Percentiles rank a stretch among this genome's conserved stretches.
These are phyloP conservation scores for Mimosa pudica DNA, from an alignment of 306 rosid genomes.

Conservation along the genomic window DNA sequence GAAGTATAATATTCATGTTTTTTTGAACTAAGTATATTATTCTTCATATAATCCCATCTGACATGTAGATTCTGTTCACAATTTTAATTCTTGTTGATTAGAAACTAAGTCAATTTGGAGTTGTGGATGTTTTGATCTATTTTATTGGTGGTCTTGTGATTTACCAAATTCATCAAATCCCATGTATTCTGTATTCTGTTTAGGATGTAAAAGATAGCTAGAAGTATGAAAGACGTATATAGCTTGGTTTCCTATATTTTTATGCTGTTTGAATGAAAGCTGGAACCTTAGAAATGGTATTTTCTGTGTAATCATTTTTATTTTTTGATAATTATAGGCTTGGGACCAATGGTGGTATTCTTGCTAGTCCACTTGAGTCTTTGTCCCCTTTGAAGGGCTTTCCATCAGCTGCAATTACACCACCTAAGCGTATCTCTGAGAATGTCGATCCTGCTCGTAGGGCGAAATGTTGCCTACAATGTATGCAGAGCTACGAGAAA, in stretches of 20 bases:
- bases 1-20: background rate
- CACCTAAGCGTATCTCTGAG: conserved; percentile 53
- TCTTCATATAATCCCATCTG: conserved; percentile 32
- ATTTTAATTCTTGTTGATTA: conserved; percentile 9
- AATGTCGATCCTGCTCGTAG: conserved; percentile 56
- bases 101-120: conserved; percentile 18
- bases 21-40: background rate
- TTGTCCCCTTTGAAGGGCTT: conserved; percentile 72
- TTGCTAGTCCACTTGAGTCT: conserved; percentile 74
- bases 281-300: conserved; percentile 31
- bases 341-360: conserved; percentile 82
- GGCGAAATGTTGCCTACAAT: conserved; percentile 68
- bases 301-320: conserved; percentile 35
- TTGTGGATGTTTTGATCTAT: background rate
- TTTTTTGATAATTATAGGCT: conserved; percentile 54
- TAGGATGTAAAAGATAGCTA: conserved; percentile 11
- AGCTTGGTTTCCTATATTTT: conserved; percentile 20
- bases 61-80: conserved; percentile 34
- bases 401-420: conserved; percentile 48
- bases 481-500: conserved; percentile 56
- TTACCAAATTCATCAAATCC: conserved; percentile 1
- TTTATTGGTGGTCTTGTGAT: background rate
- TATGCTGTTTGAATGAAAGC: background rate
- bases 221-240: conserved; percentile 20
- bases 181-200: conserved; percentile 19